Percentiles rank a stretch among this genome's conserved stretches.
Evolutionary conservation across 1,139 yeast genomes (phyloP).

Genomic region (Scheffersomyces insectosa): DNA sequence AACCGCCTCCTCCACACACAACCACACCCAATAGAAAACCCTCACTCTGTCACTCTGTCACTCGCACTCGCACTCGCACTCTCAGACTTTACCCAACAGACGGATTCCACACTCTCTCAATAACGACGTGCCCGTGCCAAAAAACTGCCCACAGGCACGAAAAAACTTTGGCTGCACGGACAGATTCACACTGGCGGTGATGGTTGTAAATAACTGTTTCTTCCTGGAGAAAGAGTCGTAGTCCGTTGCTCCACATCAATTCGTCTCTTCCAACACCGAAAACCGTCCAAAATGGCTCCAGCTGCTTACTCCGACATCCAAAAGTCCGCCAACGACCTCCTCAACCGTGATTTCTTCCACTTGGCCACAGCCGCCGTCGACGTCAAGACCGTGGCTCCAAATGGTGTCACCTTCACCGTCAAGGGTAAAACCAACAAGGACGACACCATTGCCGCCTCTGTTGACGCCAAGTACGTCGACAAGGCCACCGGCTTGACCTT

Average conservation of each 20-base stretch:
- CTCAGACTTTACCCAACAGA: no score
- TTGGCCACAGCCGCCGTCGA: constrained; percentile 83
- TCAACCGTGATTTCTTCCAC: constrained; percentile 93
- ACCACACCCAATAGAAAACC: no score
- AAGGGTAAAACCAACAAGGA: constrained; percentile 89
- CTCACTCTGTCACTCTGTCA: no score
- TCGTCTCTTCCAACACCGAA: background rate
- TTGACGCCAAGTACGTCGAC: constrained; percentile 93
- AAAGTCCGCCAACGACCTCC: constrained; percentile 85
- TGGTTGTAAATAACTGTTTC: no score
- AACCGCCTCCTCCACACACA: no score
- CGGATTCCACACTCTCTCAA: no score
- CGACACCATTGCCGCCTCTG: constrained; percentile 81
- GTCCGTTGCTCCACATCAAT: background rate
- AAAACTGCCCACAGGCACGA: no score
- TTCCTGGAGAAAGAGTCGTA: no score
- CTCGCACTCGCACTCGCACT: no score
- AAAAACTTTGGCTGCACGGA: no score
- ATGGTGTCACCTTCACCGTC: constrained; percentile 92
- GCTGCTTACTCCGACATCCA: constrained; percentile 88
- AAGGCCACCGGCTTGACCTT: constrained; percentile 90
- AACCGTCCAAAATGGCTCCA: constrained; percentile 45
- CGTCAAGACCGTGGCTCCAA: constrained; percentile 91
- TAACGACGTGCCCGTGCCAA: no score
- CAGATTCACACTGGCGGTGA: no score